Evolutionary conservation across 257 asterid genomes (phyloP).

Genomic region (Avicennia marina): DNA sequence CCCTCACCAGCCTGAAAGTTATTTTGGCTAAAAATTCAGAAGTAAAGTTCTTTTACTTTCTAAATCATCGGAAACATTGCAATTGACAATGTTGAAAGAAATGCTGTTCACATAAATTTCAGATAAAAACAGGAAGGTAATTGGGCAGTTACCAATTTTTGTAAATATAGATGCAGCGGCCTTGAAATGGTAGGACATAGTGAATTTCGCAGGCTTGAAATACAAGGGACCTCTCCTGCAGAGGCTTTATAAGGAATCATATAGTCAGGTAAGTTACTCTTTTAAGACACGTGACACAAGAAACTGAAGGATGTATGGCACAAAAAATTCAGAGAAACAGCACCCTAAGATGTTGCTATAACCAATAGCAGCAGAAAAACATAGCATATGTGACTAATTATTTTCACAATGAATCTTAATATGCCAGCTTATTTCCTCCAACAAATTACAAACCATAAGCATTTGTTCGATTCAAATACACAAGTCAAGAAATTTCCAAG

Average conservation of each 20-base stretch:
- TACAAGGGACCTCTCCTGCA: slow-evolving; percentile 50
- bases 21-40: too few relatives aligned
- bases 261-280: neutral
- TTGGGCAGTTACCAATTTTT: slow-evolving; percentile 47
- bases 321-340: too few relatives aligned
- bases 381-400: too few relatives aligned
- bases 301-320: too few relatives aligned
- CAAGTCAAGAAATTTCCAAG: neutral
- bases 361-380: too few relatives aligned
- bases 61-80: too few relatives aligned
- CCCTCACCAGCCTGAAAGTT: too few relatives aligned
- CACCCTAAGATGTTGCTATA: too few relatives aligned
- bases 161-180: slow-evolving; percentile 46
- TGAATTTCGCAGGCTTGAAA: slow-evolving; percentile 32
- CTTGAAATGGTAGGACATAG: slow-evolving; percentile 39
- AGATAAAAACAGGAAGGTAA: neutral
- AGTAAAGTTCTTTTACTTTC: too few relatives aligned
- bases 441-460: neutral
- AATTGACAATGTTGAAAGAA: neutral
- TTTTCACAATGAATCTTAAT: neutral
- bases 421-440: neutral
- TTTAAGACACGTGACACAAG: too few relatives aligned
- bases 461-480: neutral
- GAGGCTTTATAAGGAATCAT: slow-evolving; percentile 12
- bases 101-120: neutral